These are phyloP conservation scores for Saccharomycopsis capsularis DNA, from an alignment of 805 yeast species.

Conservation along the genomic window DNA sequence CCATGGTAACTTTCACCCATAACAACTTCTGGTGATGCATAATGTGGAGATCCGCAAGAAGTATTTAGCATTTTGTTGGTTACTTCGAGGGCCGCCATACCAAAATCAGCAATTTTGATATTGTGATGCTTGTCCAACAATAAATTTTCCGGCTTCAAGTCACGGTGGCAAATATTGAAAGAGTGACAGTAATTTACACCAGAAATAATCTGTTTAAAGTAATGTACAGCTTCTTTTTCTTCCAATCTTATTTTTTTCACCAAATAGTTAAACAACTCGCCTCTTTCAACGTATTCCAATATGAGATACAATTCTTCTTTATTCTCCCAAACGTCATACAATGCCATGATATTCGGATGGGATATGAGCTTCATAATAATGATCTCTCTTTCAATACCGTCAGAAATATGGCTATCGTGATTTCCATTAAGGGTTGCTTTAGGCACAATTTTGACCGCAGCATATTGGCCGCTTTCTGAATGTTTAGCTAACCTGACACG, in stretches of 20 bases:
- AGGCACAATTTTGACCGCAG: conserved; percentile 95
- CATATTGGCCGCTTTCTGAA: conserved; percentile 73
- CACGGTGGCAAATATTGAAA: conserved; percentile 83
- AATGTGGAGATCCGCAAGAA: conserved; percentile 97
- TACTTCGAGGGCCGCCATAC: conserved; percentile 96
- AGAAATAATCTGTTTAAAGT: conserved; percentile 78
- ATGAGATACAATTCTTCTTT: conserved; percentile 78
- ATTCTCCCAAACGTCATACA: conserved; percentile 85
- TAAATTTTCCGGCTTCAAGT: conserved; percentile 75
- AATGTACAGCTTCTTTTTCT: conserved; percentile 83
- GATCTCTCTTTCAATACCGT: conserved; percentile 46
- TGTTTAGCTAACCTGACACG: conserved; percentile 90
- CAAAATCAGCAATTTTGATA: conserved; percentile 96
- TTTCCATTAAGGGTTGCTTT: conserved; percentile 53
- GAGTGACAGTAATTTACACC: conserved; percentile 84
- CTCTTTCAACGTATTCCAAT: conserved; percentile 94
- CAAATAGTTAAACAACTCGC: conserved; percentile 87
- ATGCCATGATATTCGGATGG: conserved; percentile 71
- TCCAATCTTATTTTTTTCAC: conserved; percentile 84
- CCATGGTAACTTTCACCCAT: conserved; percentile 95
- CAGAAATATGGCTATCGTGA: not conserved
- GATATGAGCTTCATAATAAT: conserved; percentile 76
- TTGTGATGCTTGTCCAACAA: conserved; percentile 75
- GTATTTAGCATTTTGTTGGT: conserved; percentile 80
- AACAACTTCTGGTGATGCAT: conserved; percentile 97